Evolutionary conservation across 768 basidiomycete genomes (phyloP).

Genomic region (Boletus huronensis): DNA sequence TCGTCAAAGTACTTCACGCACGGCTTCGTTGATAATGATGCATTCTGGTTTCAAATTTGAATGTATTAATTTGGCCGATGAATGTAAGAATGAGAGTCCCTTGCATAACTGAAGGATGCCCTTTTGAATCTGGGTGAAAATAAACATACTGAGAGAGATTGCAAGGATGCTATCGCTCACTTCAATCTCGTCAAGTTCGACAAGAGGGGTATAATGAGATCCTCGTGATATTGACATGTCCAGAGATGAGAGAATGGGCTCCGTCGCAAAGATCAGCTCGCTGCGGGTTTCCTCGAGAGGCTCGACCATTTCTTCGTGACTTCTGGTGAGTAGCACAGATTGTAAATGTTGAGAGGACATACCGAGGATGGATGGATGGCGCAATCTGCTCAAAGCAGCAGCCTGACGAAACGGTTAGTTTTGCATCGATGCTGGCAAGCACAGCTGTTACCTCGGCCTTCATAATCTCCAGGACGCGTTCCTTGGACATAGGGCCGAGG

Average conservation of each 20-base stretch:
- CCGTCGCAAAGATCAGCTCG: conserved; percentile 91
- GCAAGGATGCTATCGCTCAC: conserved; percentile 38
- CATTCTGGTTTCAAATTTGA: conserved; percentile 86
- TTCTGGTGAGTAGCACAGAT: conserved; percentile 2
- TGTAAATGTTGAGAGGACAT: conserved; percentile 14
- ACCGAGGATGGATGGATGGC: conserved; percentile 94
- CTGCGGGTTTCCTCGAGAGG: conserved; percentile 90
- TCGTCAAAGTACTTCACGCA: conserved; percentile 36
- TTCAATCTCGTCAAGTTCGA: conserved; percentile 96
- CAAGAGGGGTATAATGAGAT: conserved; percentile 49
- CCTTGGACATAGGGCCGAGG: conserved; percentile 58
- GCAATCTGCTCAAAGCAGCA: conserved; percentile 73
- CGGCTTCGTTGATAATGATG: conserved; percentile 85
- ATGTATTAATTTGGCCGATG: conserved; percentile 88
- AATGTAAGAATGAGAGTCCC: conserved; percentile 86
- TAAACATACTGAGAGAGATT: conserved; percentile 1
- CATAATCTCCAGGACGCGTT: conserved; percentile 76
- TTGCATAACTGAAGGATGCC: conserved; percentile 92
- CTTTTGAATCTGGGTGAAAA: conserved; percentile 75
- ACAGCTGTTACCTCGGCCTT: conserved; percentile 74
- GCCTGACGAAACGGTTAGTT: conserved; percentile 48
- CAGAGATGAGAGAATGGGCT: conserved; percentile 81
- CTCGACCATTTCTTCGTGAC: conserved; percentile 84
- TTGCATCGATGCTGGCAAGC: neutral
- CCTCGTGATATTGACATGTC: conserved; percentile 70